Evolutionary conservation across 129 eudicot genomes (phyloP), one percentile per base, ranked within the genome.

Genomic region (Deinandra increscens): DNA sequence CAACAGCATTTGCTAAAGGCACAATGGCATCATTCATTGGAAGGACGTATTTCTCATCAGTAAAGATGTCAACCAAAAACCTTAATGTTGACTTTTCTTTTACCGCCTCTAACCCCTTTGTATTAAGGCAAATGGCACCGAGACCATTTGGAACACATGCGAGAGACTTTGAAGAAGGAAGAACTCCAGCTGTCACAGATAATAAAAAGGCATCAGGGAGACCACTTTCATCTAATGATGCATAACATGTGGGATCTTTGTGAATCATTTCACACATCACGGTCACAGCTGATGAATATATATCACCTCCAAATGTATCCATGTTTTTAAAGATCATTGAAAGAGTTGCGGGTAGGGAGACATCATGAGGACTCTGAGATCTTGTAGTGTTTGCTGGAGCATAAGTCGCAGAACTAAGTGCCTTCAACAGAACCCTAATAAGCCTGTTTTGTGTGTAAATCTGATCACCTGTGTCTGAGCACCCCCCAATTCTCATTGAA

Each of bases 191-290:
- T 55, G 48, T 84, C 60, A 94, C 81, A 0, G 99, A 94, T 13
- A 80, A 75, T 18, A 94, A 59, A 71, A 94, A 94, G 6, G 97
- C 91, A 54, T 82, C 75, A 2, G 99, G 97, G 67, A 94, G 99
- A 64, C 97, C 99, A 76, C 80, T 74, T 56, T 89, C 99, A 76
- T 87, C 89, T 79, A 94, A 77, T 34, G 81, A 81, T 78, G 83
- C 77, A 60, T 83, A 94, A 77, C 93, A 85, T 8, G 99, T 94
- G 6, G 99, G 99, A 72, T 94, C 99, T 80, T 90, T 94, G 72
- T 94, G 99, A 71, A 94, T 91, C 79, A 90, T 85, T 80, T 94
- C 99, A 71, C 93, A 87, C 99, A 94, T 94, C 23, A 94, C 87
- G 54, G 99, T 94, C 67, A 90, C 99, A 51, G 93, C 87, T 7